Evolutionary conservation across 805 yeast species (phyloP).

Genomic region (Clavispora vitiphila): DNA sequence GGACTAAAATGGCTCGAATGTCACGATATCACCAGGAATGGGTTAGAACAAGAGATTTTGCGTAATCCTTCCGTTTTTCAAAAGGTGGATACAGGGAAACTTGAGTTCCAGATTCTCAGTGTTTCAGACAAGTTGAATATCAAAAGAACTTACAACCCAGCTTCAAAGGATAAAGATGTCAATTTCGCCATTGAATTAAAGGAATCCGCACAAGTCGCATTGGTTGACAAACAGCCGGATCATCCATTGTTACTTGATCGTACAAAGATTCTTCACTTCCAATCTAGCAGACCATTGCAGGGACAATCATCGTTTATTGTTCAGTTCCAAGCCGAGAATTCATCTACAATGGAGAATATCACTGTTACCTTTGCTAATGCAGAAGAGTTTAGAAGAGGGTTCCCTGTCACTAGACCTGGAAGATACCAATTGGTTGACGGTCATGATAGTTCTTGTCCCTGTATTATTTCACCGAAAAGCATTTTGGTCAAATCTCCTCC

Average conservation of each 20-base stretch:
- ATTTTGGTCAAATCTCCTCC: conserved; percentile 9
- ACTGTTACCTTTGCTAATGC: conserved; percentile 20
- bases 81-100: conserved; percentile 15
- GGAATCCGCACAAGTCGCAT: conserved; percentile 19
- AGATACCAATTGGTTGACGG: conserved; percentile 52
- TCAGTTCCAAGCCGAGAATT: conserved; percentile 22
- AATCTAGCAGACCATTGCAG: conserved; percentile 1
- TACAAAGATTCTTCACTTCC: conserved; percentile 26
- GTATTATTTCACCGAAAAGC: conserved; percentile 41
- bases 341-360: conserved; percentile 13
- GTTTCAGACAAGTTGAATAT: conserved; percentile 33
- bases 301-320: conserved; percentile 34
- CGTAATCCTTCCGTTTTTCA: conserved; percentile 21
- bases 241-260: conserved; percentile 23
- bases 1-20: conserved; percentile 29
- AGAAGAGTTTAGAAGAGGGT: conserved; percentile 26
- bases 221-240: conserved; percentile 18
- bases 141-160: conserved; percentile 29
- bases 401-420: conserved; percentile 56
- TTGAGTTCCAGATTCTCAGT: conserved; percentile 32
- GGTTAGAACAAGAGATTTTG: conserved; percentile 32
- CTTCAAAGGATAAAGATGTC: conserved; percentile 33
- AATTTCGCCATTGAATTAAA: conserved; percentile 25
- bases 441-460: conserved; percentile 59
- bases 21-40: conserved; percentile 24